These are phyloP conservation scores for Pseudonitzschia pungens DNA, from an alignment of 108 stramenopile genomes.

Conservation along the genomic window DNA sequence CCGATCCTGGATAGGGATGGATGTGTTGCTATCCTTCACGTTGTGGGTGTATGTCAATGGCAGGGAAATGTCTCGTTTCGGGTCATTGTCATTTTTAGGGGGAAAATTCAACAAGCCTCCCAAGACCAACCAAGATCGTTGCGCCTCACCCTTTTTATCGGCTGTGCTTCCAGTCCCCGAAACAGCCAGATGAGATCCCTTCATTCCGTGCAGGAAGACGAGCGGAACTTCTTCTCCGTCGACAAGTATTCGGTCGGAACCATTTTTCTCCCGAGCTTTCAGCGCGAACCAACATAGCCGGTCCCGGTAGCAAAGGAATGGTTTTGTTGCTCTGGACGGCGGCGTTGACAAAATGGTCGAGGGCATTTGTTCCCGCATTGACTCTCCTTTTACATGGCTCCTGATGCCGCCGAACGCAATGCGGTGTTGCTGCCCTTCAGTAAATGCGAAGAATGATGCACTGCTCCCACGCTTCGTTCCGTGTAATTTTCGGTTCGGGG, in stretches of 20 bases:
- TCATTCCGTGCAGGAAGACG: constrained; percentile 57
- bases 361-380: neutral
- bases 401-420: no score
- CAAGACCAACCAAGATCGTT: constrained; percentile 32
- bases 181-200: constrained; percentile 53
- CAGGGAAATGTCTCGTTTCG: constrained; percentile 42
- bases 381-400: no score
- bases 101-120: constrained; percentile 45
- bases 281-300: neutral
- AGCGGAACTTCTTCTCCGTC: constrained; percentile 33
- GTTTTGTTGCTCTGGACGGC: neutral
- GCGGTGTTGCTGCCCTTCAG: no score
- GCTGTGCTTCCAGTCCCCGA: constrained; percentile 1
- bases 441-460: no score
- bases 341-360: neutral
- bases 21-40: neutral
- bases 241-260: neutral
- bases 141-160: neutral
- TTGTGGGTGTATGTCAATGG: constrained; percentile 45
- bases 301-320: neutral
- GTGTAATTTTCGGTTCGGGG: no score
- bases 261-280: neutral
- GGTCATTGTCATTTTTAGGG: constrained; percentile 39
- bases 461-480: no score
- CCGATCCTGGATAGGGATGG: constrained; percentile 29